Evolutionary conservation across 1,284 basidiomycete genomes (phyloP), one percentile per base, ranked within the genome.

Genomic region (Fomes fomentarius): DNA sequence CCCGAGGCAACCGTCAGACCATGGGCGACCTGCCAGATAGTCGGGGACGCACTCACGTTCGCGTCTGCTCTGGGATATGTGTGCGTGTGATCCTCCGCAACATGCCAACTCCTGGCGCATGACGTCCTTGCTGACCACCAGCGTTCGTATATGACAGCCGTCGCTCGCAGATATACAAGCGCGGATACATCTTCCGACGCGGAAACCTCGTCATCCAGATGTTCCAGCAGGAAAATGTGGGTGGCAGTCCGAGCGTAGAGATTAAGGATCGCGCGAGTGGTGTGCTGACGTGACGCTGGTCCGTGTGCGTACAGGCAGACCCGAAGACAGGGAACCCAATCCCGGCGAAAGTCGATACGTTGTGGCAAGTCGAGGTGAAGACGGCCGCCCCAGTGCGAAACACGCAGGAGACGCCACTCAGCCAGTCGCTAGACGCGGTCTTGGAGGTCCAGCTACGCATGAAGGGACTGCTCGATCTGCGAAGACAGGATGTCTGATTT

Each of bases 301-400:
- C 12, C 4, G 5, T 10, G 15, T 25, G 21, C 40, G 50, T 15
- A 34, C 41, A 87, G 88, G 80, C 87, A 30, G 87, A 91, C 63
- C 76, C 79, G 0, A 87, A 81, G 69, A 90, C 87, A 4, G 82
- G 84, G 50, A 81, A 85, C 58, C 84, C 87, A 0, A 85, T 84
- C 34, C 84, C 87, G 37, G 87, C 86, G 15, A 86, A 88, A 52
- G 72, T 81, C 14, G 88, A 89, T 60, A 89, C 88, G 0, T 74
- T 90, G 9, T 92, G 89, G 89, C 85, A 91, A 66, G 89, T 92
- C 31, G 87, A 92, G 71, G 90, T 91, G 42, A 91, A 89, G 69
- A 90, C 88, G 1, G 87, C 89, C 2, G 76, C 78, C 6, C 90
- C 90, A 4, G 83, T 89, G 35, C 79, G 85, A 19, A 89, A 87